Base-by-base conservation (phyloP, 176 grass and related monocot species). In the Typha latifolia region DNA sequence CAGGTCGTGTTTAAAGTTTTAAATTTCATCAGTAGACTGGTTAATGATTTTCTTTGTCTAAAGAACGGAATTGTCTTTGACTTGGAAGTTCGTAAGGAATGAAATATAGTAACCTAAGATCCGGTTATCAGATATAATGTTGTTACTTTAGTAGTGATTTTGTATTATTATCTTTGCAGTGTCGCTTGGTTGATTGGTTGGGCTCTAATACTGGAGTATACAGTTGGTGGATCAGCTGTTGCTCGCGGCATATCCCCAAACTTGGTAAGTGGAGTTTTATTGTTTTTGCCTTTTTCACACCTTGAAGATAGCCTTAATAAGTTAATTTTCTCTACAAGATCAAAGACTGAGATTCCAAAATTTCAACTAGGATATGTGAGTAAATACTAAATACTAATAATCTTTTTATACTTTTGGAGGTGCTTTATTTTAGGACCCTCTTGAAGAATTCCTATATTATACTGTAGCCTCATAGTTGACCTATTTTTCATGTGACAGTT, bases 111-210 rank as follows among this genome's bases (percentile, higher is more conserved):
- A 37, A 37, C 34, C 34, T 37, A 8, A 5, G 34, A 6, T 6
- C 34, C 7, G 4, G 34, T 37, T 37, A 37, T 37, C 34, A 37
- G 34, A 37, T 56, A 19, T 6, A 64, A 63, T 83, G 29, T 63
- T 79, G 72, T 83, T 15, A 88, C 48, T 26, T 49, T 29, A 12
- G 61, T 74, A 12, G 14, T 24, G 49, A 3, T 3, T 69, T 77
- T 67, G 56, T 66, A 27, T 66, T 83, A 62, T 67, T 3, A 51
- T 68, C 50, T 80, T 66, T 43, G 20, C 76, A 97, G 94, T 65
- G 81, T 90, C 78, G 94, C 94, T 67, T 97, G 94, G 94, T 77
- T 97, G 79, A 92, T 97, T 80, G 94, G 94, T 51, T 97, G 94
- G 94, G 85, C 89, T 80, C 69, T 97, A 49, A 81, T 97, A 29